Evolutionary conservation across 768 basidiomycete species (phyloP).

Genomic region (Kwoniella dejecticola): DNA sequence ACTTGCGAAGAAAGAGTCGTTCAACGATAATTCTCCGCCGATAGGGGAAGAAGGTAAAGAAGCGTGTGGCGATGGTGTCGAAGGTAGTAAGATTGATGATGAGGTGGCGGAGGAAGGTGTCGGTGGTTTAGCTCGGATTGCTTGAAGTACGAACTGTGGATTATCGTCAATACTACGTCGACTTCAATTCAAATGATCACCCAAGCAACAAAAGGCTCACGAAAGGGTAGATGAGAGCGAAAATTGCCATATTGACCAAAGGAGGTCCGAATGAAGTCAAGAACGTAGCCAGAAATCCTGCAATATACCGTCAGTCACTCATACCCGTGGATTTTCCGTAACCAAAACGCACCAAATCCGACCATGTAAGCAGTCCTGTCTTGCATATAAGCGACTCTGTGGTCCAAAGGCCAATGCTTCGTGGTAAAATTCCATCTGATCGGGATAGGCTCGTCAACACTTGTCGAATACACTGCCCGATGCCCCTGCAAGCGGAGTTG

Average conservation of each 20-base stretch:
- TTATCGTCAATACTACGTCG: no score
- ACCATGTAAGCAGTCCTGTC: constrained; percentile 51
- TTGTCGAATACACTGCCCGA: neutral
- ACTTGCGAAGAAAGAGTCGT: constrained; percentile 34
- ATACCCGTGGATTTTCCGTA: no score
- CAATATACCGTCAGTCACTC: neutral
- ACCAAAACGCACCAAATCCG: constrained; percentile 48
- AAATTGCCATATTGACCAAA: constrained; percentile 50
- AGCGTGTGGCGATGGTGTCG: constrained; percentile 36
- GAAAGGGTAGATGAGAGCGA: constrained; percentile 53
- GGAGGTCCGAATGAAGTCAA: constrained; percentile 48
- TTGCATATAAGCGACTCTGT: constrained; percentile 42
- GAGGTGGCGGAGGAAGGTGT: constrained; percentile 8
- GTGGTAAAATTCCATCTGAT: constrained; percentile 38
- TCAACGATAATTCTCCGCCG: constrained; percentile 1
- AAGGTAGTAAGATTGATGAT: constrained; percentile 19
- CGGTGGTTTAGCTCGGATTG: constrained; percentile 47
- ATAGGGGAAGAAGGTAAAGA: constrained; percentile 37
- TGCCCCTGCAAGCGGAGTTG: no score
- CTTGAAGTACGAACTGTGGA: constrained; percentile 54
- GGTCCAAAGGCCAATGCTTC: constrained; percentile 35
- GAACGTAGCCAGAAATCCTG: constrained; percentile 44
- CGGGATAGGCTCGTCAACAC: neutral
- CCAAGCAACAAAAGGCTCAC: no score
- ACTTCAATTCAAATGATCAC: no score